Percentiles rank a stretch among this genome's conserved stretches.
These are phyloP conservation scores for Rhododendron griersonianum DNA, from an alignment of 148 eudicot species.

Conservation along the genomic window DNA sequence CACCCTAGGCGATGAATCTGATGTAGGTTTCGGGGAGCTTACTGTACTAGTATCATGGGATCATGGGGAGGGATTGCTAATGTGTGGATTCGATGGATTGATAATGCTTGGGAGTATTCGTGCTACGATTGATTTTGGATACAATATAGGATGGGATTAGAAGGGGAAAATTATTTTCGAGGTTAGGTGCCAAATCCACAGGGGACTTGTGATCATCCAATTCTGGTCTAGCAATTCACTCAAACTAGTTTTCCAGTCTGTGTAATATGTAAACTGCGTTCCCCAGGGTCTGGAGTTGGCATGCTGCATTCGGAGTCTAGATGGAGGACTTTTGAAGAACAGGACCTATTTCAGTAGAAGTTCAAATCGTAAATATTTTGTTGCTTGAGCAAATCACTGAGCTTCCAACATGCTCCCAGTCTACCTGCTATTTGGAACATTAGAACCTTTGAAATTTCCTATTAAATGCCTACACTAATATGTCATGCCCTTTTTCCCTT, in stretches of 20 bases:
- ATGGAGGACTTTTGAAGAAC: not conserved
- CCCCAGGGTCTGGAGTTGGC: not conserved
- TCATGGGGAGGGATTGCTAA: not conserved
- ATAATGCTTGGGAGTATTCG: not conserved
- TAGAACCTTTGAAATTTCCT: not conserved
- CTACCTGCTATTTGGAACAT: not conserved
- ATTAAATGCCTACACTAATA: not conserved
- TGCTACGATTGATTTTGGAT: not conserved
- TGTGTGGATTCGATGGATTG: not conserved
- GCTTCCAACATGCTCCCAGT: not conserved
- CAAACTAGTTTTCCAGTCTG: not conserved
- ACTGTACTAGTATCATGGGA: not conserved
- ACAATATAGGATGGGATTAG: not conserved
- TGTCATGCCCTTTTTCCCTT: not conserved
- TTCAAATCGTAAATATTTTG: not conserved
- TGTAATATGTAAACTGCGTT: not conserved
- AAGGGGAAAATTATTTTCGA: not conserved
- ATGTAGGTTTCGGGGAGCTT: not conserved
- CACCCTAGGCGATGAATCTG: not conserved
- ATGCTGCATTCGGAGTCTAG: not conserved
- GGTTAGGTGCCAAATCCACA: not conserved
- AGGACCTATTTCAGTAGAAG: not conserved
- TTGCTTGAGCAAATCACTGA: not conserved
- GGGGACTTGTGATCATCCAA: not conserved
- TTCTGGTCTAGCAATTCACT: not conserved